Conservation (phyloP, 2,329 filamentous ascomycete species). For the Talaromyces sp. region DNA sequence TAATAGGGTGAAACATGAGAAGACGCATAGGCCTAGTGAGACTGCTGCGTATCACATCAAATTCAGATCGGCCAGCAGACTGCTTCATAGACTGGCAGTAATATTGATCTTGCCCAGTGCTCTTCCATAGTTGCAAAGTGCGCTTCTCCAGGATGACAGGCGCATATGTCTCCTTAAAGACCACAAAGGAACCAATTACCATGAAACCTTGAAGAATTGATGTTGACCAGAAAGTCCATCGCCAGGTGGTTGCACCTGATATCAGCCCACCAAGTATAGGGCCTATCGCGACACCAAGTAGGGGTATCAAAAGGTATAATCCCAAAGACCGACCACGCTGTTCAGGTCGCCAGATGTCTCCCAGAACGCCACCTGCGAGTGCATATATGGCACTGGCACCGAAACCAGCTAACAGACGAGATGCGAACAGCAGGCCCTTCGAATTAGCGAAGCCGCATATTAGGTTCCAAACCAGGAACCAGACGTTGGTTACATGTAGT, state of each 20-base stretch:
- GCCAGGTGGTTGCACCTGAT: constrained; percentile 39
- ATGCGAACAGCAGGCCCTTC: constrained; percentile 53
- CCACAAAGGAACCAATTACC: constrained; percentile 26
- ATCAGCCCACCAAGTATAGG: constrained; percentile 61
- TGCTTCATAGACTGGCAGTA: neutral
- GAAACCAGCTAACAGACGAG: constrained; percentile 51
- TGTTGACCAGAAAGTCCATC: constrained; percentile 12
- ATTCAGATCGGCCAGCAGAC: neutral
- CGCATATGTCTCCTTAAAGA: constrained; percentile 19
- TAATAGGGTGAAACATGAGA: constrained; percentile 48
- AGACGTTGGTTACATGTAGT: constrained; percentile 48
- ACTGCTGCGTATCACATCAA: constrained; percentile 40
- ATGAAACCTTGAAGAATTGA: constrained; percentile 18
- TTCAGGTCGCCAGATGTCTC: constrained; percentile 55
- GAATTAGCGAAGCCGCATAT: constrained; percentile 48
- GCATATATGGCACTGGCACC: constrained; percentile 55
- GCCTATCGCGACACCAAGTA: constrained; percentile 46
- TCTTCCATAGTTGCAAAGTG: constrained; percentile 36
- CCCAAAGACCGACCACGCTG: constrained; percentile 57
- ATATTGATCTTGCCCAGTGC: constrained; percentile 45
- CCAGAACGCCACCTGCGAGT: constrained; percentile 43
- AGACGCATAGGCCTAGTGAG: constrained; percentile 47
- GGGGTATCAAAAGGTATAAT: constrained; percentile 55
- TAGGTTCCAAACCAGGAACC: constrained; percentile 51
- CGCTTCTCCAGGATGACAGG: constrained; percentile 19